phyloP scores from a whole-genome alignment of 2,329 filamentous ascomycete genomes.

The Paecilomyces fulvus region DNA sequence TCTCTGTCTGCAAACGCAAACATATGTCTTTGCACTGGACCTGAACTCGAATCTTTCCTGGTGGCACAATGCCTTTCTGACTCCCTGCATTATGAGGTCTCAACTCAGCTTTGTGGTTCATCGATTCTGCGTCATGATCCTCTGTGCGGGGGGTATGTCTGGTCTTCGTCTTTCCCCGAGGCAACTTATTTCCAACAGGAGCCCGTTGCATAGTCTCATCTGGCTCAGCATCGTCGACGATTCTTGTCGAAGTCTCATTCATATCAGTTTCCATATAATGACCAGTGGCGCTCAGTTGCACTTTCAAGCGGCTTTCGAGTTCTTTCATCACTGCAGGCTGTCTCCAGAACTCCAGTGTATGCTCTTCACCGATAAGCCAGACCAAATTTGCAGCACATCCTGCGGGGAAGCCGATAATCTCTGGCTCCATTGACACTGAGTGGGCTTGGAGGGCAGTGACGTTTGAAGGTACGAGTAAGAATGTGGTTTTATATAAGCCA shows the following conservation, averaged over 20 bases:
- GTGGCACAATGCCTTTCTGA: constrained; percentile 5
- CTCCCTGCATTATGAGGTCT: constrained; percentile 10
- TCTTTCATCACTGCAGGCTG: constrained; percentile 33
- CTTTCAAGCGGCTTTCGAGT: constrained; percentile 25
- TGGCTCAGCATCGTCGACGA: not conserved
- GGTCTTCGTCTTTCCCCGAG: constrained; percentile 10
- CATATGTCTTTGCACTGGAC: constrained; percentile 32
- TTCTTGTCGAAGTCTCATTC: not conserved
- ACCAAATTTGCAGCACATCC: constrained; percentile 33
- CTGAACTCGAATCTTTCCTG: constrained; percentile 19
- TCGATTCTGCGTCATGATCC: constrained; percentile 10
- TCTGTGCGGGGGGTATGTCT: not conserved
- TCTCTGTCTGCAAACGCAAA: constrained; percentile 35
- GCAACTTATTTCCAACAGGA: constrained; percentile 8
- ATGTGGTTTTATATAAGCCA: constrained; percentile 36
- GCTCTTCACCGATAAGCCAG: constrained; percentile 30
- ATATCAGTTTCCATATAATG: constrained; percentile 10
- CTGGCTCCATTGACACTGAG: constrained; percentile 12
- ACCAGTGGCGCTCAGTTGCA: constrained; percentile 15
- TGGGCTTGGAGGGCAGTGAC: constrained; percentile 20
- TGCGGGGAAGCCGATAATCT: constrained; percentile 32
- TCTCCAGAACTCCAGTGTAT: constrained; percentile 37
- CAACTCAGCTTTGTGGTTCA: constrained; percentile 23
- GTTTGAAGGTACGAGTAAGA: constrained; percentile 39
- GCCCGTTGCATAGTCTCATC: not conserved